phyloP scores from a whole-genome alignment of 2,329 filamentous ascomycete genomes.

The Fusarium phyllophilum region DNA sequence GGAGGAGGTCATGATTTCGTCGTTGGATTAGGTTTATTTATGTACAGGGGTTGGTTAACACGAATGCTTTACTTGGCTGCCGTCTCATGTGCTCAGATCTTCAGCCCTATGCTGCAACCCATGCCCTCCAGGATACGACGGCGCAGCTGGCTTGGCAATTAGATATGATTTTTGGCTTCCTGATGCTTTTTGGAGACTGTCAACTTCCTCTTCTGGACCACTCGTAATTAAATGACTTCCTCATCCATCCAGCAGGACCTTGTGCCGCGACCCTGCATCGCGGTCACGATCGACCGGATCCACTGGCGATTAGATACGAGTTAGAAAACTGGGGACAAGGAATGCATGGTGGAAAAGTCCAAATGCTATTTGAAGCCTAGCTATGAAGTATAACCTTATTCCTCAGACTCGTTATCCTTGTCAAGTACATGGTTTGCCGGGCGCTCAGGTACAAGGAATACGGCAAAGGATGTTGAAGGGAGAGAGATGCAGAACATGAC shows the following conservation, averaged over 20 bases:
- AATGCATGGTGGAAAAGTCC: neutral
- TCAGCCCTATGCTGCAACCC: neutral
- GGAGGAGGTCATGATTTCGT: neutral
- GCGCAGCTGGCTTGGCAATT: neutral
- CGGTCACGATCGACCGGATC: neutral
- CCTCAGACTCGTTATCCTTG: constrained; percentile 4
- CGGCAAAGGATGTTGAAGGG: constrained; percentile 50
- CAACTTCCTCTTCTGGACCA: neutral
- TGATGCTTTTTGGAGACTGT: fast-evolving
- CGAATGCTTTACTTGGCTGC: fast-evolving
- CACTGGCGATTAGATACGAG: too few relatives aligned
- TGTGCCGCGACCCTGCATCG: neutral
- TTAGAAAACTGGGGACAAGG: fast-evolving
- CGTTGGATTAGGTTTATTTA: neutral
- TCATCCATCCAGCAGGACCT: neutral
- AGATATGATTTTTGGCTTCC: neutral
- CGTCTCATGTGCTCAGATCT: neutral
- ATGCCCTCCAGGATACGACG: fast-evolving
- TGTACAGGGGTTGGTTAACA: fast-evolving
- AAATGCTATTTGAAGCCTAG: neutral
- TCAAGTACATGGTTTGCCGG: constrained; percentile 25
- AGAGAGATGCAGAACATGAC: constrained; percentile 58
- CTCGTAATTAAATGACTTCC: neutral
- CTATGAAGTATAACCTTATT: neutral
- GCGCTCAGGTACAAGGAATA: constrained; percentile 51